Percentiles rank a stretch among this genome's conserved stretches.
These are phyloP conservation scores for Pseudohyphozyma bogoriensis DNA, from an alignment of 768 basidiomycete genomes.

Conservation along the genomic window DNA sequence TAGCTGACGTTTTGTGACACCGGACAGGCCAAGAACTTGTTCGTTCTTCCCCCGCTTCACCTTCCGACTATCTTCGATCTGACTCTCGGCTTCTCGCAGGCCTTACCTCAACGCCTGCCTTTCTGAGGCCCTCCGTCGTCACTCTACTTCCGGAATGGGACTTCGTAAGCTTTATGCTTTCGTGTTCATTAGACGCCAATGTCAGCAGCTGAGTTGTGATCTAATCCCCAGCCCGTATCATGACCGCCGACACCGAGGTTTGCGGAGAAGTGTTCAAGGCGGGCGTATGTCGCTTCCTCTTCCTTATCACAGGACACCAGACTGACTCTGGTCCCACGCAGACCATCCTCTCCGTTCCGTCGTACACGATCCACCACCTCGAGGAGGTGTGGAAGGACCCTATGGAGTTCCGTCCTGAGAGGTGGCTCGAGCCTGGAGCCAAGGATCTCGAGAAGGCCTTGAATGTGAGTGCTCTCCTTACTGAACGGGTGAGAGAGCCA, in stretches of 20 bases:
- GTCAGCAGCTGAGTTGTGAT: no score
- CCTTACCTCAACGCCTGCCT: conserved; percentile 79
- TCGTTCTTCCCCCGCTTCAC: neutral
- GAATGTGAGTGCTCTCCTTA: conserved; percentile 80
- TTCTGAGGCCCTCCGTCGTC: conserved; percentile 71
- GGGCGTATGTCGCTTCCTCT: conserved; percentile 39
- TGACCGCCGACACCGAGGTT: conserved; percentile 58
- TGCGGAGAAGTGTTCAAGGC: conserved; percentile 54
- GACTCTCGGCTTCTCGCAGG: neutral
- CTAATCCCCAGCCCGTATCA: conserved; percentile 49
- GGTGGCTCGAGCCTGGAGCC: conserved; percentile 71
- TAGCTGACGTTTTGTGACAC: neutral
- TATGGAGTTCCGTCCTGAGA: conserved; percentile 64
- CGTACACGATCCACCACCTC: conserved; percentile 73
- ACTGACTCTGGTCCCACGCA: neutral
- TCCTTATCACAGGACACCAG: neutral
- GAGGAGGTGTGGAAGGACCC: conserved; percentile 60
- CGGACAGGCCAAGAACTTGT: conserved; percentile 52
- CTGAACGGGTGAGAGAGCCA: conserved; percentile 40
- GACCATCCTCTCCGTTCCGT: conserved; percentile 64
- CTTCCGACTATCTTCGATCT: neutral
- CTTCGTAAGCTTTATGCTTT: conserved; percentile 41
- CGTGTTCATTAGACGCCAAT: neutral
- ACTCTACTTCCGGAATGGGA: conserved; percentile 74
- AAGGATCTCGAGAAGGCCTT: conserved; percentile 52